These are phyloP conservation scores for Fusarium sp. DNA, from an alignment of 2,329 filamentous ascomycete genomes.

Conservation along the genomic window DNA sequence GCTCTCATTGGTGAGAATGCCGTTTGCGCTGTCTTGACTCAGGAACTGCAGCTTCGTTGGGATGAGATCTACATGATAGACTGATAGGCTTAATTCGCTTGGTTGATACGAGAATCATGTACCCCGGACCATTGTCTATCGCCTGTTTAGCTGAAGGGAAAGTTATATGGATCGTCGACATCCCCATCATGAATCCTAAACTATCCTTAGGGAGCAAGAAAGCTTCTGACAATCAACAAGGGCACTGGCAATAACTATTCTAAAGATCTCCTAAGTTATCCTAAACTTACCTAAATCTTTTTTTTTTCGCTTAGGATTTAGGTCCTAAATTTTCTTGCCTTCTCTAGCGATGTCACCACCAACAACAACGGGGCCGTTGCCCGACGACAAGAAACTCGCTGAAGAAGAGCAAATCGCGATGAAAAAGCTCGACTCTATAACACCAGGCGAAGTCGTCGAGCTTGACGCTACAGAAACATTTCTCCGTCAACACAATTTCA, in stretches of 20 bases:
- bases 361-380: neutral
- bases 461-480: conserved; percentile 31
- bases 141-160: fast-evolving
- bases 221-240: neutral
- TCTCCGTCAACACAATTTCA: conserved; percentile 36
- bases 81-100: neutral
- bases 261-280: neutral
- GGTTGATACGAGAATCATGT: neutral
- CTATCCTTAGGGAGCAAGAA: neutral
- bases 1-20: neutral
- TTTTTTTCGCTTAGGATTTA: neutral
- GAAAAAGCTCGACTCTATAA: conserved; percentile 26
- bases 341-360: neutral
- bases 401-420: conserved; percentile 29
- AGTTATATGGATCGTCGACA: neutral
- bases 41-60: neutral
- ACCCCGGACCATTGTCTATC: neutral
- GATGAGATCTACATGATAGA: conserved; percentile 6
- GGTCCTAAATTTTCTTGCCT: fast-evolving
- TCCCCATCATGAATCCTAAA: neutral
- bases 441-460: conserved; percentile 24
- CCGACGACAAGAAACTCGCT: neutral
- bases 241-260: neutral
- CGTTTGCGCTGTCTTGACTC: neutral
- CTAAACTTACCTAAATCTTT: neutral